Base-by-base conservation (phyloP, 2,329 filamentous ascomycete species). In the Daldinia sp. region DNA sequence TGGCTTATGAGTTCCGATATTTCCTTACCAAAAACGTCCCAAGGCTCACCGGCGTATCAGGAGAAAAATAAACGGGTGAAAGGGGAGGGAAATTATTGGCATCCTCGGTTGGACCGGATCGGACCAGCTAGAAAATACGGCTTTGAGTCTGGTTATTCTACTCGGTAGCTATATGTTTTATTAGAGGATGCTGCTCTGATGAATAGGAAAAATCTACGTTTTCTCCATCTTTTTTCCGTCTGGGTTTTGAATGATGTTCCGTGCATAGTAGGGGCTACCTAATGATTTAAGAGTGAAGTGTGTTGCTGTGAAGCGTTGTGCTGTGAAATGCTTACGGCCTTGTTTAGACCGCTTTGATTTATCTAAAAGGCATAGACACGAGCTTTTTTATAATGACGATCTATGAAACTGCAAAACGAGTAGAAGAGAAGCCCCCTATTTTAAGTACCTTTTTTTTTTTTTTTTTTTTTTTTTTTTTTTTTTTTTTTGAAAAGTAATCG, bases 81-180 rank as follows among this genome's bases (percentile, higher is more conserved):
- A 21, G 34, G 13, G 45, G 51, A 47, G 39, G 34, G 13, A 50
- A 55, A 47, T 37, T 45, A 56, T 30, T 5, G 23, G 47, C 35
- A 56, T 32, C 19, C 30, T 23, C 21, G 32, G 32, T 37, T 34
- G 30, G 30, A 17, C 7, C 11, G 30, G 27, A 11, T 10, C 19
- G 48, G 32, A 19, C 19, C n/a, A 21, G 8, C 39, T 15, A 39
- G 45, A 48, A 43, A 48, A 49, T 17, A 53, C 57, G 41, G 39
- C 29, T 17, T 39, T 19, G 51, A 48, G 10, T 4, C 45, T 48
- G 27, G 45, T 48, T 30, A 17, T 48, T 29, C 45, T 30, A 48
- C 27, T 48, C 25, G 45, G 25, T 32, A n/a, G 45, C 9, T 30
- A 27, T 48, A 48, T 17, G 23, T 32, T 32, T 21, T 32, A 32